Conservation (phyloP, 495 filamentous ascomycete genomes). For the Xanthoparmelia taractica region DNA sequence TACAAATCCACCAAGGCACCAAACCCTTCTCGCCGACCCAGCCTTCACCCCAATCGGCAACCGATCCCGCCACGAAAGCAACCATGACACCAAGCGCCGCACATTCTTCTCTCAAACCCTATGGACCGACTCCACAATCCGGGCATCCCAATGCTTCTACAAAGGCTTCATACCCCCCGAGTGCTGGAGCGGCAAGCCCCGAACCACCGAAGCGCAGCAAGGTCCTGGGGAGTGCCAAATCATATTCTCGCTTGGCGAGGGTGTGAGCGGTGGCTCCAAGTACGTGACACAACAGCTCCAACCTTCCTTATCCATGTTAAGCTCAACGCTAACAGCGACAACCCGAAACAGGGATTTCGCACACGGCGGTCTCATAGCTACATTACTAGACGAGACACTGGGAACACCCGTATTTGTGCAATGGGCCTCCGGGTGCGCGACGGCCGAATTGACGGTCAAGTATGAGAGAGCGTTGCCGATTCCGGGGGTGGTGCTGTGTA, state of each 20-base stretch:
- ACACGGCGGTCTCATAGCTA: background rate
- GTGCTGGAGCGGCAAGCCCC: background rate
- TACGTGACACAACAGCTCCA: background rate
- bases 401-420: background rate
- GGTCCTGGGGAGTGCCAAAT: background rate
- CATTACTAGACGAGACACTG: background rate
- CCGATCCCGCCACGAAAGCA: background rate
- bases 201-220: background rate
- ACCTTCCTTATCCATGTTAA: background rate
- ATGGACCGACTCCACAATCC: background rate
- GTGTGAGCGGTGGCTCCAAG: background rate
- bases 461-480: background rate
- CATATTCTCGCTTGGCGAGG: background rate
- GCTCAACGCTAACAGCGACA: background rate
- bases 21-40: no score
- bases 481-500: constrained; percentile 21
- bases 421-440: background rate
- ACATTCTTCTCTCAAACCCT: background rate
- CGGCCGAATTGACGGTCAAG: background rate
- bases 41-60: no score
- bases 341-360: background rate
- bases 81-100: background rate
- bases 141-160: background rate
- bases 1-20: no score
- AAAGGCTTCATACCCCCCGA: background rate